Evolutionary conservation across 129 eudicot species (phyloP).

Genomic region (Artemisia tridentata): DNA sequence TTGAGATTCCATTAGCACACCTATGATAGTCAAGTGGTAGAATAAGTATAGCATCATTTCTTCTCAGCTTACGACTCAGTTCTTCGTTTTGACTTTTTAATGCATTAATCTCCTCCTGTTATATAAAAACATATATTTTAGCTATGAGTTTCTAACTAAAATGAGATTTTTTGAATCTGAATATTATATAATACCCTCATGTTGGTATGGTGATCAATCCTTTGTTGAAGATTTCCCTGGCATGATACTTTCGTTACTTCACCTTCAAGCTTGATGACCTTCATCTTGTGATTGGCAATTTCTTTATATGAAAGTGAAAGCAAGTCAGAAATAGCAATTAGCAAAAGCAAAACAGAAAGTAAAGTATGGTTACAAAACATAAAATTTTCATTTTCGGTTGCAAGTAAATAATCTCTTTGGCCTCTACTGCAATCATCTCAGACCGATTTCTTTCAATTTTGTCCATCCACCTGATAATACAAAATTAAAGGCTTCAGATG

Average conservation of each 20-base stretch:
- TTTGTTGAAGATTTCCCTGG: conserved; percentile 90
- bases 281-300: no score
- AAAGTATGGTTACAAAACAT: no score
- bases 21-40: no score
- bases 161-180: not conserved
- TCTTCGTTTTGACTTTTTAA: conserved; percentile 75
- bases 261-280: conserved; percentile 75
- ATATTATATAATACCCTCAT: conserved; percentile 55
- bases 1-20: no score
- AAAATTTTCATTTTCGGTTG: no score
- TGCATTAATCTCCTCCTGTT: conserved; percentile 86
- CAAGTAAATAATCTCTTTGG: conserved; percentile 53
- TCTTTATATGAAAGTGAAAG: no score
- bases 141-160: not conserved
- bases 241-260: conserved; percentile 81
- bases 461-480: conserved; percentile 72
- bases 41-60: conserved; percentile 53
- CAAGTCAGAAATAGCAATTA: no score
- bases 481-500: not conserved
- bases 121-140: conserved; percentile 5
- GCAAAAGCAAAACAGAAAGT: no score
- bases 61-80: conserved; percentile 52
- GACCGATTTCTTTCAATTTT: conserved; percentile 88
- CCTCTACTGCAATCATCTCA: conserved; percentile 75
- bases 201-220: conserved; percentile 95